Evolutionary conservation across 805 yeast genomes (phyloP).

Genomic region (Limtongia smithiae): DNA sequence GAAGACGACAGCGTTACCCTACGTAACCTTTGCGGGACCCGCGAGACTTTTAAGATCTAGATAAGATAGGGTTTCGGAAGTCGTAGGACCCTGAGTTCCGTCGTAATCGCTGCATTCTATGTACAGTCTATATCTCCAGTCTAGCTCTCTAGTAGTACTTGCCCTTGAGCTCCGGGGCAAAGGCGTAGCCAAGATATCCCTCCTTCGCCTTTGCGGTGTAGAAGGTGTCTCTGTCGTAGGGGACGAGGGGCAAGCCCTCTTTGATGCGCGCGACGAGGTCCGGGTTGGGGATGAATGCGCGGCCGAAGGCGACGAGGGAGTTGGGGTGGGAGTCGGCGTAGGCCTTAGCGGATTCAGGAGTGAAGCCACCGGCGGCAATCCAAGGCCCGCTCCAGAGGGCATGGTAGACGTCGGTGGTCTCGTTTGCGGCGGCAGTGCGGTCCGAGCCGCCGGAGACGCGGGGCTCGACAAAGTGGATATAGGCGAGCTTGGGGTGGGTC

Average conservation of each 20-base stretch:
- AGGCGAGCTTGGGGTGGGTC: conserved; percentile 42
- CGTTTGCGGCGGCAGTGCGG: conserved; percentile 2
- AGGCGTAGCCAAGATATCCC: conserved; percentile 9
- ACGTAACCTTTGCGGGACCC: too few species aligned
- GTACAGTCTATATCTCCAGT: too few species aligned
- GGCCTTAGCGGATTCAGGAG: conserved; percentile 21
- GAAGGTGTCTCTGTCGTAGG: conserved; percentile 50
- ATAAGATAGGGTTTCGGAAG: too few species aligned
- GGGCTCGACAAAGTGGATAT: conserved; percentile 47
- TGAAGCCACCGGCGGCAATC: conserved; percentile 30
- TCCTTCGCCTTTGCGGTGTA: conserved; percentile 34
- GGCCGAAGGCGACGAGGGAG: conserved; percentile 43
- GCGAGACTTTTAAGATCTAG: too few species aligned
- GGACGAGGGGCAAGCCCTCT: conserved; percentile 41
- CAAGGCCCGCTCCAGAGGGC: conserved; percentile 23
- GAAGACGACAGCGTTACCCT: too few species aligned
- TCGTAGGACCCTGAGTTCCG: too few species aligned
- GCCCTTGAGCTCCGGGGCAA: conserved; percentile 16
- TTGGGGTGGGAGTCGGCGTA: conserved; percentile 13
- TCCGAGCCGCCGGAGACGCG: conserved; percentile 37
- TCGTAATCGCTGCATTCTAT: too few species aligned
- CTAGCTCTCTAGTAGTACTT: conserved; percentile 14
- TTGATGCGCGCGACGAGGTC: conserved; percentile 49
- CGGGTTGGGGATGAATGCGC: conserved; percentile 54
- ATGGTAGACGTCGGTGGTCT: conserved; percentile 9